phyloP scores from a whole-genome alignment of 768 basidiomycete species.

The Tulasnella sp. region DNA sequence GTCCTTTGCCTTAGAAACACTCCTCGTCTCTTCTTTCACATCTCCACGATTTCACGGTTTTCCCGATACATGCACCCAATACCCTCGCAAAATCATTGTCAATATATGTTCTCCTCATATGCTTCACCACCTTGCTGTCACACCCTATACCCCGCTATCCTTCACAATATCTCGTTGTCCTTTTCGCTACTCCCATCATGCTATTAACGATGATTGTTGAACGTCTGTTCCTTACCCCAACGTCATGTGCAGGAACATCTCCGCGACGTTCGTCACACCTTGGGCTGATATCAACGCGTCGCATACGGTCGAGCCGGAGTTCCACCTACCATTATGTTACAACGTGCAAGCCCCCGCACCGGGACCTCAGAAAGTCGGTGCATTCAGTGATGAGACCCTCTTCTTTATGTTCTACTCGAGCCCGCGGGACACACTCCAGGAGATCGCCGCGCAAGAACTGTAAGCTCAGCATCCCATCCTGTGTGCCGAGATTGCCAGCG shows the following conservation, averaged over 20 bases:
- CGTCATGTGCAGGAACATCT: slow-evolving; percentile 53
- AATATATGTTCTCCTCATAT: background rate
- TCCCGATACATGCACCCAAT: background rate
- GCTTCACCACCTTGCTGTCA: no score
- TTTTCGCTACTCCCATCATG: background rate
- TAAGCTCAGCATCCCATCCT: slow-evolving; percentile 35
- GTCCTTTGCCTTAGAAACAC: background rate
- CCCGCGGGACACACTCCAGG: slow-evolving; percentile 85
- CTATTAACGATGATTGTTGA: no score
- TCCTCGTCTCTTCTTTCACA: background rate
- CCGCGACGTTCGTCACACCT: slow-evolving; percentile 89
- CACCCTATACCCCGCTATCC: no score
- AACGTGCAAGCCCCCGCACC: slow-evolving; percentile 83
- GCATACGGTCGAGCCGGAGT: slow-evolving; percentile 83
- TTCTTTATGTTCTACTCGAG: slow-evolving; percentile 98
- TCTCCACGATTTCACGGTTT: background rate
- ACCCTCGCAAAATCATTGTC: no score
- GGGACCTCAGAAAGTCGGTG: slow-evolving; percentile 64
- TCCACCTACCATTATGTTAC: slow-evolving; percentile 82
- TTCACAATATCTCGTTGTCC: background rate
- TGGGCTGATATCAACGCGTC: slow-evolving; percentile 88
- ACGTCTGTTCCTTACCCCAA: background rate
- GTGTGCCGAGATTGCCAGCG: background rate
- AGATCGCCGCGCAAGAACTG: slow-evolving; percentile 92
- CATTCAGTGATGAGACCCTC: slow-evolving; percentile 90